Base-by-base conservation (phyloP, 2,329 filamentous ascomycete species). In the Teratosphaeria zuluensis region DNA sequence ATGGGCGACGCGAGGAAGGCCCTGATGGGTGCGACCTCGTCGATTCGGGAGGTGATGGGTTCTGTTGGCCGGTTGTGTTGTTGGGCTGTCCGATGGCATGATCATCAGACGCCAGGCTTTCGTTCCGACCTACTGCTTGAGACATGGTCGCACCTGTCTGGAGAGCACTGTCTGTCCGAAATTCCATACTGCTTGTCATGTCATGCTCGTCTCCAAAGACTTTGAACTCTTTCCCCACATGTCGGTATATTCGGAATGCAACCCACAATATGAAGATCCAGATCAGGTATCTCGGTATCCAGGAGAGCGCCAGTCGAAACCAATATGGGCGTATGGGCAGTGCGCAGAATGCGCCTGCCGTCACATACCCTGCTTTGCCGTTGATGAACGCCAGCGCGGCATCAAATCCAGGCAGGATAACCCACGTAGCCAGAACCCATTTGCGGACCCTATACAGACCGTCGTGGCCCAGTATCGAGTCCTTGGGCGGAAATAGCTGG, bases 281-380 rank as follows among this genome's bases (percentile, higher is more conserved):
- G 56, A 90, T 84, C 38, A 88, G 64, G 63, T 90, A 90, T 55
- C 88, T 80, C 38, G 88, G 89, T 7, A 88, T 79, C 88, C 89
- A 92, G 59, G 82, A 81, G 2, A 92, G 75, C 0, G 81, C 84
- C 16, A 86, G 75, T 51, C 84, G 79, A 62, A 86, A 86, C 89
- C 88, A 92, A 61, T 80, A 79, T 0, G 86, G 85, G 3, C 81
- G 77, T 16, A 82, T 75, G 0, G 88, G 86, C 2, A 92, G 76
- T 62, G 86, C 86, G 70, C 89, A 92, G 65, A 85, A 87, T 21
- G 84, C 81, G 1, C 85, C 86, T 54, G 83, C 80, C 24, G 84
- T 82, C 52, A 81, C 74, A 66, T 87, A 90, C 2, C 71, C 70
- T 4, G 75, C 73, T 31, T 21, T 31, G 16, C 52, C 21, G 59